A percentile compares a stretch with the other conserved stretches of the same genome.
phyloP scores from a whole-genome alignment of 257 asterid species.

The Petunia secreta region DNA sequence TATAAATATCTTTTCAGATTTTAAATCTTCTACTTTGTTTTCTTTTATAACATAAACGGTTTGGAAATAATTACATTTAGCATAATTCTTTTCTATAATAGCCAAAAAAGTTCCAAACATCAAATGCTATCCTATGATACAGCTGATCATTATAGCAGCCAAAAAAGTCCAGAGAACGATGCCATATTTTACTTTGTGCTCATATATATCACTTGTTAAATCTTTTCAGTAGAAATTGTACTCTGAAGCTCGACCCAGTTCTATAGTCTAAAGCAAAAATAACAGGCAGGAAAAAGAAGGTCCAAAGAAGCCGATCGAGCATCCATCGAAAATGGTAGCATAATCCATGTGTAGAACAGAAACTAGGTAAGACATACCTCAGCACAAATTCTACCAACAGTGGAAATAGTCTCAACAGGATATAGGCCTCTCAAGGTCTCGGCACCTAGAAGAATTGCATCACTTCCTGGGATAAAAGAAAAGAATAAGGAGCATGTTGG shows the following conservation, averaged over 20 bases:
- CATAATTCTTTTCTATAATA: too few species aligned
- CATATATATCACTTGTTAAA: not conserved
- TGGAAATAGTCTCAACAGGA: conserved; percentile 87
- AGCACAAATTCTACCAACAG: conserved; percentile 83
- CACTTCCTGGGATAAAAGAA: conserved; percentile 63
- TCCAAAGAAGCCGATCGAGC: not conserved
- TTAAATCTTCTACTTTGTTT: too few species aligned
- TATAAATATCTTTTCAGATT: too few species aligned
- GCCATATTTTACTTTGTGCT: not conserved
- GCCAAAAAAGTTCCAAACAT: too few species aligned
- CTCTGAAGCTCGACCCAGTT: not conserved
- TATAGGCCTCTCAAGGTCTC: conserved; percentile 92
- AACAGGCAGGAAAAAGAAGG: not conserved
- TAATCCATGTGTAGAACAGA: not conserved
- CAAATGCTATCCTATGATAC: too few species aligned
- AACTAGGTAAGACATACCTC: conserved; percentile 46
- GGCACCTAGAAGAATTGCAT: conserved; percentile 97
- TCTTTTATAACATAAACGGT: too few species aligned
- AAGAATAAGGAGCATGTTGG: not conserved
- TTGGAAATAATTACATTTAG: too few species aligned
- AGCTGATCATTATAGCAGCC: too few species aligned
- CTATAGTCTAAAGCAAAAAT: conserved; percentile 4
- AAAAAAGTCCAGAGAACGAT: too few species aligned
- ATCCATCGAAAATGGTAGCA: not conserved
- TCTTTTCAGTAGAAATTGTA: not conserved